These are phyloP conservation scores for Trifolium repens DNA, from an alignment of 306 rosid genomes.

Conservation along the genomic window DNA sequence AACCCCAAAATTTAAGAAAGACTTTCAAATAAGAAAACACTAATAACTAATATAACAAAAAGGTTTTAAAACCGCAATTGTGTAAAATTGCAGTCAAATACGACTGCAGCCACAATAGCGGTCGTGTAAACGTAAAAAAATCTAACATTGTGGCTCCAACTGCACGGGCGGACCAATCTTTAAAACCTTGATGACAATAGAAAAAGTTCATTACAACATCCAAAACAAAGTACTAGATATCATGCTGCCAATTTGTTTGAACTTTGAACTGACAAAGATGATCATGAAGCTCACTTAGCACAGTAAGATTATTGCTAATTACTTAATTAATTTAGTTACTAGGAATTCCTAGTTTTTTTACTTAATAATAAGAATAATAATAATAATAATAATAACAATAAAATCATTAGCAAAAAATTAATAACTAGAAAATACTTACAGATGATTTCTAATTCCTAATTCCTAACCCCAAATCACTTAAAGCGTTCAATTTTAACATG, in stretches of 20 bases:
- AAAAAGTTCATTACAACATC: not conserved
- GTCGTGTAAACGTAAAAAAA: not conserved
- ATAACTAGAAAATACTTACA: not conserved
- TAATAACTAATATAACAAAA: not conserved
- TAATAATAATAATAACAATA: too few relatives aligned
- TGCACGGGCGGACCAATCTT: not conserved
- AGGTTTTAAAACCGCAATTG: not conserved
- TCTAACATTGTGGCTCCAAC: not conserved
- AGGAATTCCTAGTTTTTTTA: not conserved
- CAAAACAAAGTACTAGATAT: not conserved
- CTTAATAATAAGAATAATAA: too few relatives aligned
- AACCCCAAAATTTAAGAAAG: not conserved
- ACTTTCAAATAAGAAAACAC: not conserved
- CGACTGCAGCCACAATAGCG: not conserved
- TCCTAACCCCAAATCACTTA: too few relatives aligned
- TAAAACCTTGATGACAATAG: not conserved
- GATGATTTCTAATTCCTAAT: too few relatives aligned
- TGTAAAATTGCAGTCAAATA: not conserved
- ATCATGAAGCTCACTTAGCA: not conserved
- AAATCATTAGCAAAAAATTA: not conserved
- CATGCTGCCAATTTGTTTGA: too few relatives aligned
- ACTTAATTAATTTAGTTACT: not conserved
- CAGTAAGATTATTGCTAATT: not conserved
- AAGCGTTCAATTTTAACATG: too few relatives aligned
- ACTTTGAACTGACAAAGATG: too few relatives aligned